Conservation (phyloP, 2,329 filamentous ascomycete species). For the Pseudocercospora eumusae region DNA sequence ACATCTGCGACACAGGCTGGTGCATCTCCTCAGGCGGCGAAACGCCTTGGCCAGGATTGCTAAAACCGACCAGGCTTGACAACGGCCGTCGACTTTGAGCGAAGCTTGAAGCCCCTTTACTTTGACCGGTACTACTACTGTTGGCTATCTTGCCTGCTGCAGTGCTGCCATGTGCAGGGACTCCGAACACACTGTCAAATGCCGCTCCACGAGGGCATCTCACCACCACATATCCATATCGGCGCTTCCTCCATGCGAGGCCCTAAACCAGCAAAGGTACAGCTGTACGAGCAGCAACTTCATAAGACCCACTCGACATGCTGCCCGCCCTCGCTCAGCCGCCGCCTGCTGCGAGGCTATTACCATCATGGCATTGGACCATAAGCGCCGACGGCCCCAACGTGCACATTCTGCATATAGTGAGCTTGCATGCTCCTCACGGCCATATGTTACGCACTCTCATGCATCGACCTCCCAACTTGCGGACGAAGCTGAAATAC, state of each 20-base stretch:
- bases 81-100: background rate
- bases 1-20: background rate
- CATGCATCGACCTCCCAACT: background rate
- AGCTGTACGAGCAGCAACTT: background rate
- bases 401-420: background rate
- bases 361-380: background rate
- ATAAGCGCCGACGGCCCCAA: background rate
- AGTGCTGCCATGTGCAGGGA: constrained; percentile 2
- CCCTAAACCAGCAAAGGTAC: background rate
- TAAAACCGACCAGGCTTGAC: background rate
- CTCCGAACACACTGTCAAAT: constrained; percentile 4
- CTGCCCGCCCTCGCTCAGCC: background rate
- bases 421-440: background rate
- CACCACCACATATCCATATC: constrained; percentile 1
- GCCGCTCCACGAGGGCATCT: constrained; percentile 3
- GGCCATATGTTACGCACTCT: background rate
- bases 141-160: background rate
- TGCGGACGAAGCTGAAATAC: background rate
- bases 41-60: constrained; percentile 1
- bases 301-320: constrained; percentile 3
- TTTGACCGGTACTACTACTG: too few relatives aligned
- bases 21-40: background rate
- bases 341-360: background rate
- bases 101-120: constrained; percentile 7
- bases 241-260: constrained; percentile 5